Conservation (phyloP, 176 grass and related monocot species). For the maize (Zea mays) region Zm-B73-REFERENCE-NAM-5.0 NC_050096.1:260884501-260885000, state of each 20-base stretch:
- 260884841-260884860: neutral
- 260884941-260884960: no score
- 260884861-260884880: neutral
- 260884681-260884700: conserved; percentile 43
- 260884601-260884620: conserved; percentile 44
- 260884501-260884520: neutral
- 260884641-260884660: conserved; percentile 34
- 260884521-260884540: neutral
- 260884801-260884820: neutral
- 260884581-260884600: conserved; percentile 30
- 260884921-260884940: no score
- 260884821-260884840: neutral
- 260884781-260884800: neutral
- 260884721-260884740: conserved; percentile 13
- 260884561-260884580: conserved; percentile 28
- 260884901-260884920: neutral
- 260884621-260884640: conserved; percentile 40
- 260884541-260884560: neutral
- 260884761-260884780: neutral
- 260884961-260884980: no score
- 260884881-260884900: neutral
- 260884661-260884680: conserved; percentile 43
- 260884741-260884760: neutral
- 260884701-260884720: neutral
- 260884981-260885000: no score